These are phyloP conservation scores for Silene latifolia DNA, from an alignment of 148 eudicot species.

Conservation along the genomic window DNA sequence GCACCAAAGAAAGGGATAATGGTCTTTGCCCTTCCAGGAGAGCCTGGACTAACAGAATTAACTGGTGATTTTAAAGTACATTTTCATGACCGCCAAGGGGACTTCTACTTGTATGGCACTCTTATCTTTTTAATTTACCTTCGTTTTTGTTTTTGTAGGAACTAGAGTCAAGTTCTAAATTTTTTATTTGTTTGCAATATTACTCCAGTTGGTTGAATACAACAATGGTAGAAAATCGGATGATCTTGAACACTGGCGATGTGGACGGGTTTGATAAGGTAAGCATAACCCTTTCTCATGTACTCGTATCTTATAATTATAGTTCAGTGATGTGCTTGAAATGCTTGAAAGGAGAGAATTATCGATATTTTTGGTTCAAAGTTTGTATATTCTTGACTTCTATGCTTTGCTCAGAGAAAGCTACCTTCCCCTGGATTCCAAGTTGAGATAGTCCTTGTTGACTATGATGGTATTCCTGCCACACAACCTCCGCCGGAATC, in stretches of 20 bases:
- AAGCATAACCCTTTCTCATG: neutral
- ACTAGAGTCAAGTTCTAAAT: no score
- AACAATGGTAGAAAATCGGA: slow-evolving; percentile 90
- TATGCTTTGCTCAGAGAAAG: slow-evolving; percentile 54
- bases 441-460: slow-evolving; percentile 91
- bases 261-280: slow-evolving; percentile 99
- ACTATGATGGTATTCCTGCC: slow-evolving; percentile 43
- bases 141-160: no score
- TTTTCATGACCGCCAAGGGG: slow-evolving; percentile 97
- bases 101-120: slow-evolving; percentile 46
- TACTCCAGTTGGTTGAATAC: slow-evolving; percentile 88
- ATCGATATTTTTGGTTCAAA: no score
- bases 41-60: slow-evolving; percentile 90
- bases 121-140: no score
- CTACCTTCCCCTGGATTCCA: slow-evolving; percentile 97
- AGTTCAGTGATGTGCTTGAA: no score
- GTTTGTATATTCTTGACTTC: no score
- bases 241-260: slow-evolving; percentile 65
- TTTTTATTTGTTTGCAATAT: slow-evolving; percentile 1
- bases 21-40: slow-evolving; percentile 98
- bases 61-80: slow-evolving; percentile 92
- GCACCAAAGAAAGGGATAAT: slow-evolving; percentile 92
- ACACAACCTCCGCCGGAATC: neutral
- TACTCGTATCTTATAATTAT: no score
- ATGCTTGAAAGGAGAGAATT: no score